Evolutionary conservation across 1,284 basidiomycete species (phyloP).

Genomic region (Wolfiporia cocos): DNA sequence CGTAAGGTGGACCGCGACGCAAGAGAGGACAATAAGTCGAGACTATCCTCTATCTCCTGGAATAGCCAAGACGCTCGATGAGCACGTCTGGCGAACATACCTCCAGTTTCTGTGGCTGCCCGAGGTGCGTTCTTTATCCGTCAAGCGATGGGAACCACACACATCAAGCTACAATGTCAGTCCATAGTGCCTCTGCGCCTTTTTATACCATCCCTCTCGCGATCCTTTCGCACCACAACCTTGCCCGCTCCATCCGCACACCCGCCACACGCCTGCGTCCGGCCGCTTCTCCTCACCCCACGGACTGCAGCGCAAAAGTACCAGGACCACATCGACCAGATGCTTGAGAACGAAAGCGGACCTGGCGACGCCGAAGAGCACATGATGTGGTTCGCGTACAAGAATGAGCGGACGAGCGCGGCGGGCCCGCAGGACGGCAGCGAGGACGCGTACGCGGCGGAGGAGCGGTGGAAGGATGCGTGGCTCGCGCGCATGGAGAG

Average conservation of each 20-base stretch:
- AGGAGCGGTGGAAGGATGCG: slow-evolving; percentile 43
- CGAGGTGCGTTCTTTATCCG: slow-evolving; percentile 35
- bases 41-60: slow-evolving; percentile 17
- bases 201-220: slow-evolving; percentile 48
- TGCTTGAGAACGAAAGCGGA: slow-evolving; percentile 52
- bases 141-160: no score
- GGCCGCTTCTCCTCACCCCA: slow-evolving; percentile 53
- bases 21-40: slow-evolving; percentile 20
- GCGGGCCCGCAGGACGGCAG: no score
- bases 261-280: slow-evolving; percentile 49
- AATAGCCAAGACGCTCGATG: slow-evolving; percentile 15
- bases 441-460: slow-evolving; percentile 24
- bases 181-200: slow-evolving; percentile 60
- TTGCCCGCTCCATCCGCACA: slow-evolving; percentile 27
- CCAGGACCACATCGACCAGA: slow-evolving; percentile 43
- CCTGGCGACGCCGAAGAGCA: slow-evolving; percentile 57
- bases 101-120: slow-evolving; percentile 75
- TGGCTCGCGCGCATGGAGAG: slow-evolving; percentile 64
- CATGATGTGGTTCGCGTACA: slow-evolving; percentile 68
- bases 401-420: slow-evolving; percentile 52
- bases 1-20: slow-evolving; percentile 26
- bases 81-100: slow-evolving; percentile 34
- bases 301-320: slow-evolving; percentile 45
- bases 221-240: slow-evolving; percentile 20
- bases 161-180: no score